Evolutionary conservation across 805 yeast species (phyloP).

Genomic region (Yarrowia sp.): DNA sequence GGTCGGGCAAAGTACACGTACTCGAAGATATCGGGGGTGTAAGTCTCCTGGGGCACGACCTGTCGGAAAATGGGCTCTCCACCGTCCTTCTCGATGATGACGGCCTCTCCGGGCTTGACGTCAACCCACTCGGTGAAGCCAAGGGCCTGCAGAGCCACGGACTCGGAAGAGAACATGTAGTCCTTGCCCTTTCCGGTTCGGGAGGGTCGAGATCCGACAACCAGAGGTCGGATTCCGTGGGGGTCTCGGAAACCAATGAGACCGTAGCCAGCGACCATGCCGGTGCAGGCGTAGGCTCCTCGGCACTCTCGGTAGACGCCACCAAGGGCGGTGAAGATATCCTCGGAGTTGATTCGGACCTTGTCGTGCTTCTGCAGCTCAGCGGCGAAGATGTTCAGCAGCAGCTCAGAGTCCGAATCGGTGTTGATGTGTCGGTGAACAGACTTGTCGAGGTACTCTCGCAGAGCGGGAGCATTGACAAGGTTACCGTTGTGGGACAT

Average conservation of each 20-base stretch:
- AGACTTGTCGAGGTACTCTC: slow-evolving; percentile 82
- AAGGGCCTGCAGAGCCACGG: slow-evolving; percentile 92
- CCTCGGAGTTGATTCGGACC: slow-evolving; percentile 88
- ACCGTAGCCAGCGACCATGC: slow-evolving; percentile 96
- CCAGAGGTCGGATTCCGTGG: slow-evolving; percentile 90
- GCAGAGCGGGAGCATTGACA: slow-evolving; percentile 81
- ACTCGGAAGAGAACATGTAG: slow-evolving; percentile 94
- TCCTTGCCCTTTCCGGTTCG: slow-evolving; percentile 70
- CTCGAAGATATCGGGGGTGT: slow-evolving; percentile 96
- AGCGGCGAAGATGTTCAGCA: slow-evolving; percentile 88
- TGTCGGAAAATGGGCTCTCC: slow-evolving; percentile 82
- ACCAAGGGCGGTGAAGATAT: slow-evolving; percentile 81
- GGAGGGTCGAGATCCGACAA: slow-evolving; percentile 80
- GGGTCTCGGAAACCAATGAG: slow-evolving; percentile 97
- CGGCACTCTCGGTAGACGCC: slow-evolving; percentile 83
- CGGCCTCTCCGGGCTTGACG: slow-evolving; percentile 94
- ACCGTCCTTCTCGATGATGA: slow-evolving; percentile 81
- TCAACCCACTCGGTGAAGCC: slow-evolving; percentile 83
- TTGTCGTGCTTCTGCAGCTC: slow-evolving; percentile 91
- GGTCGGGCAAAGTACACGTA: slow-evolving; percentile 98
- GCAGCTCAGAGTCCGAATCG: slow-evolving; percentile 91
- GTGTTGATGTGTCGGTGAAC: slow-evolving; percentile 98
- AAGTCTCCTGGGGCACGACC: slow-evolving; percentile 75
- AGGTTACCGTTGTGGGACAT: slow-evolving; percentile 94
- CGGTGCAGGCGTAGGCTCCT: slow-evolving; percentile 97